phyloP scores from a whole-genome alignment of 2,329 filamentous ascomycete genomes.

The Colletotrichum truncatum region DNA sequence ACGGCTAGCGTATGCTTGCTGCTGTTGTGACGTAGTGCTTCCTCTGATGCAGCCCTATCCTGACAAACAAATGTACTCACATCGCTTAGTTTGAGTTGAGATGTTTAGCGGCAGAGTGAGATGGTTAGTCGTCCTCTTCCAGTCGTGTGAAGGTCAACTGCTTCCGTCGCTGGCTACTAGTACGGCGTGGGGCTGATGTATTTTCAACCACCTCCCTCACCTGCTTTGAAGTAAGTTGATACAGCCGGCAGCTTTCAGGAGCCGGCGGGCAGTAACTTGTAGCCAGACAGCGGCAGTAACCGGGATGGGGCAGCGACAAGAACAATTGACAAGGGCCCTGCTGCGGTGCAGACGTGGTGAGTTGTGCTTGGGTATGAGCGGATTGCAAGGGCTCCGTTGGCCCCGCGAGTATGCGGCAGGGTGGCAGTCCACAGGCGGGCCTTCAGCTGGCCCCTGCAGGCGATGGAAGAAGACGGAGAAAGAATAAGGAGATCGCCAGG shows the following conservation, averaged over 20 bases:
- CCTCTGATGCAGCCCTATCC: conserved; percentile 1
- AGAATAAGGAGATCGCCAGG: conserved; percentile 13
- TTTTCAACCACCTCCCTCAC: too few relatives aligned
- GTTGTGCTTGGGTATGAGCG: conserved; percentile 8
- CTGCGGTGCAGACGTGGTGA: conserved; percentile 16
- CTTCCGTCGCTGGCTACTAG: too few relatives aligned
- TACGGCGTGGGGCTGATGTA: too few relatives aligned
- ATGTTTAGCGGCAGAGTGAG: neutral
- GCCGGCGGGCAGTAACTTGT: too few relatives aligned
- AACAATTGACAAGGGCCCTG: neutral
- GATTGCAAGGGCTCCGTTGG: conserved; percentile 7
- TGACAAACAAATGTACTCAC: neutral
- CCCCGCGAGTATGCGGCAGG: neutral
- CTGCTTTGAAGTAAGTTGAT: too few relatives aligned
- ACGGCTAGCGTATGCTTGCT: neutral
- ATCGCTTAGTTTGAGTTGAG: neutral
- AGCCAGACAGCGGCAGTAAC: neutral
- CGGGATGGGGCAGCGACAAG: neutral
- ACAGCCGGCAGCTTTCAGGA: too few relatives aligned
- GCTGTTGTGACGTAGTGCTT: neutral
- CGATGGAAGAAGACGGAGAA: conserved; percentile 1
- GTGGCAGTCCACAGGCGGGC: neutral
- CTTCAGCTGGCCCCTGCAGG: conserved; percentile 21
- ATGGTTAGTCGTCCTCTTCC: neutral
- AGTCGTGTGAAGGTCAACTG: too few relatives aligned